These are phyloP conservation scores for Tolypocladium tundrense DNA, from an alignment of 2,329 filamentous ascomycete genomes.

Conservation along the genomic window DNA sequence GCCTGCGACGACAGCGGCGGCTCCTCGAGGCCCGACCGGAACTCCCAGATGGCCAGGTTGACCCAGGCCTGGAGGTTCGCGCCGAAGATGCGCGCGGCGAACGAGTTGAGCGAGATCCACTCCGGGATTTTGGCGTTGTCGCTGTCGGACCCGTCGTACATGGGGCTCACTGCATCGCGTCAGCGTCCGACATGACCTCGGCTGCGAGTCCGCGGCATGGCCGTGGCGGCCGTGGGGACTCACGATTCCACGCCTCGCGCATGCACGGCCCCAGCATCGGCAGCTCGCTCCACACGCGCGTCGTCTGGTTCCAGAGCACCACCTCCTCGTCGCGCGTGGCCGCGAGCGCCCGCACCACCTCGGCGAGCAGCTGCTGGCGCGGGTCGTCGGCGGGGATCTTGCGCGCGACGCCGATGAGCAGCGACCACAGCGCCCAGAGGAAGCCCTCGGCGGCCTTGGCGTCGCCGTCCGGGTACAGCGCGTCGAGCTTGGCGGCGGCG, in stretches of 20 bases:
- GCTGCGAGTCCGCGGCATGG: not conserved
- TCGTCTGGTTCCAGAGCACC: conserved; percentile 16
- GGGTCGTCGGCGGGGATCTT: conserved; percentile 15
- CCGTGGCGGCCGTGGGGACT: not conserved
- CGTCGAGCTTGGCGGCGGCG: conserved; percentile 14
- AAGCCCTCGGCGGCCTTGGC: conserved; percentile 12
- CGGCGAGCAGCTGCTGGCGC: conserved; percentile 13
- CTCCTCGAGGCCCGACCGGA: conserved; percentile 20
- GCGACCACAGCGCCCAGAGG: conserved; percentile 19
- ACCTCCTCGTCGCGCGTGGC: conserved; percentile 11
- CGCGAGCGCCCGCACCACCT: conserved; percentile 11
- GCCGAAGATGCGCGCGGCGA: conserved; percentile 19
- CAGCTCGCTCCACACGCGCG: conserved; percentile 17
- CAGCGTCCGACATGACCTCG: not conserved
- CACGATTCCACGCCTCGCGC: conserved; percentile 20
- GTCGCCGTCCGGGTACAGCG: conserved; percentile 10
- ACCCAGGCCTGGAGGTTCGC: conserved; percentile 10
- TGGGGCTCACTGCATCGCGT: conserved; percentile 10
- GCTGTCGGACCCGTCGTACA: conserved; percentile 12
- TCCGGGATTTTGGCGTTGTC: conserved; percentile 9
- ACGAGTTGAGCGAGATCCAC: conserved; percentile 23
- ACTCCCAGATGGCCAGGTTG: conserved; percentile 18
- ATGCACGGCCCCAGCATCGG: conserved; percentile 19
- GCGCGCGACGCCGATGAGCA: conserved; percentile 13
- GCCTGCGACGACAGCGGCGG: conserved; percentile 5